Evolutionary conservation across 192 early-diverging fungal genomes (phyloP), one percentile per base, ranked within the genome.

Genomic region (Coemansia sp.): DNA sequence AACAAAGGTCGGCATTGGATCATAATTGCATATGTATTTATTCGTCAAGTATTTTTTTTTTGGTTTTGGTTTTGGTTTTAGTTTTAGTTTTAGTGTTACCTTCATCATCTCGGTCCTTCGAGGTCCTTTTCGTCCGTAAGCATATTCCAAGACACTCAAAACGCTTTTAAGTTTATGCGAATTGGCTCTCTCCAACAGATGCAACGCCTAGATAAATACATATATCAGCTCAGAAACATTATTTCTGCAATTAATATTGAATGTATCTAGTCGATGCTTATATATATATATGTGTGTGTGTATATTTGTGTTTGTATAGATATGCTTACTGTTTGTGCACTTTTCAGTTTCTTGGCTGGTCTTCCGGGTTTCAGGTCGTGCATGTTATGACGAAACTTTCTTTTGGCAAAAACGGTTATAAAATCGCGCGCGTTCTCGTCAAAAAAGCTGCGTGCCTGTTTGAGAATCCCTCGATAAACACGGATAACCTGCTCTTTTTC

Each of bases 41-140:
- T 36, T 4, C 36, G 36, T 36, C 22, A 28, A 28, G 22, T 28
- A 28, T 28, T 28, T 28, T 28, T 28, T 28, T 0, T 28, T 28
- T 28, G 22, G 22, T 28, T 28, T n/a, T 18, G 14, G 4, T 53
- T 45, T n/a, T 33, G 6, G 18, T 38, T 28, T 28, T 28, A 1
- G 22, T 28, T 28, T n/a, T 18, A 36, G 4, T 53, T 45, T n/a
- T 33, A 14, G 18, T 38, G 60, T 67, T 77, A 72, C 76, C 36
- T 75, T 68, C 1, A 76, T 37, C 74, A 82, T 64, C 8, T 74
- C 58, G 5, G 51, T 54, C 41, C 67, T 69, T 51, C 70, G 71
- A n/a, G 79, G 79, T 2, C 79, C 79, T 38, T 82, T 82, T 32
- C 71, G 61, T n/a, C 79, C 74, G 38, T 82, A 82, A 22, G 71